These are phyloP conservation scores for Phlyctochytrium bullatum DNA, from an alignment of 192 early-diverging fungal genomes.

Conservation along the genomic window DNA sequence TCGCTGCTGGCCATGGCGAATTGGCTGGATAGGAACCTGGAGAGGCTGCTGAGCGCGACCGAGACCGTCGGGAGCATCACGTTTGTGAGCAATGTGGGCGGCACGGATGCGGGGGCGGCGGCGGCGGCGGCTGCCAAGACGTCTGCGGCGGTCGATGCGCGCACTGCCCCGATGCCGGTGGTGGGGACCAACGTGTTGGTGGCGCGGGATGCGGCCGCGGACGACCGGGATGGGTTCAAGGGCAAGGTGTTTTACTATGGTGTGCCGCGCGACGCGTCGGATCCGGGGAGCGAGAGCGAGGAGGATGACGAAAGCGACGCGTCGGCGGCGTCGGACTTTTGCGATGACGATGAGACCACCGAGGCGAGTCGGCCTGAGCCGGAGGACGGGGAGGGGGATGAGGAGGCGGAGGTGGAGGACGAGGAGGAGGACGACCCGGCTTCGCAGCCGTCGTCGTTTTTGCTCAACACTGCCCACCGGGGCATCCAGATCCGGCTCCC, in stretches of 20 bases:
- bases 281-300: background rate
- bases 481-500: slow-evolving; percentile 78
- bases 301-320: slow-evolving; percentile 33
- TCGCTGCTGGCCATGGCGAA: slow-evolving; percentile 41
- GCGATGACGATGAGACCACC: slow-evolving; percentile 19
- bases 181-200: background rate
- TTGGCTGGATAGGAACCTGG: slow-evolving; percentile 62
- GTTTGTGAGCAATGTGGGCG: slow-evolving; percentile 34
- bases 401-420: slow-evolving; percentile 27
- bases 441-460: slow-evolving; percentile 26
- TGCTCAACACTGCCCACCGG: slow-evolving; percentile 29
- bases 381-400: slow-evolving; percentile 9
- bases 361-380: slow-evolving; percentile 22
- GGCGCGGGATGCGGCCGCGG: background rate
- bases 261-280: background rate
- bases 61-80: slow-evolving; percentile 16
- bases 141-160: too few species aligned
- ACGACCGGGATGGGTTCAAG: slow-evolving; percentile 19
- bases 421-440: slow-evolving; percentile 7
- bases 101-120: slow-evolving; percentile 19
- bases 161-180: slow-evolving; percentile 1
- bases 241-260: slow-evolving; percentile 27
- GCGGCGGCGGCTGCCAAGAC: background rate
- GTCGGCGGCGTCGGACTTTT: slow-evolving; percentile 22
- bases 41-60: slow-evolving; percentile 35